Base-by-base conservation (phyloP, 345 rosid genomes). In the Microcos paniculata region DNA sequence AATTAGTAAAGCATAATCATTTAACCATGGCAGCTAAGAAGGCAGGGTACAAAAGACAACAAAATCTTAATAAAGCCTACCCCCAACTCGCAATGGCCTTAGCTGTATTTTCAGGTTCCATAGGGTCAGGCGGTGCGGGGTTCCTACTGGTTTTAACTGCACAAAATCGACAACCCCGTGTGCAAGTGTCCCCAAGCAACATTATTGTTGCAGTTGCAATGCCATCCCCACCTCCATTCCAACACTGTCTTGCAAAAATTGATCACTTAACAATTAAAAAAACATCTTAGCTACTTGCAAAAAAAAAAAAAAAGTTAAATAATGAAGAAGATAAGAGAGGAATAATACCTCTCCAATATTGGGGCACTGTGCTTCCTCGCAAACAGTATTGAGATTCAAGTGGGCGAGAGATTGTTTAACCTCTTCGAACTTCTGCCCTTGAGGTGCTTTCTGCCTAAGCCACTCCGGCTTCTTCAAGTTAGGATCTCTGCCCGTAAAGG, bases 201-300 rank as follows among this genome's bases (percentile, higher is more conserved):
- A 96, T 96, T 59, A 92, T 96, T 0, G 98, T 96, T 12, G 98
- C 99, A 1, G 98, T 96, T 16, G 98, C 90, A 82, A 94, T 87
- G 67, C 98, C 99, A 79, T 96, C 99, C 28, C 88, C 92, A 52
- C 99, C 99, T 48, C 99, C 99, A 89, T 94, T 96, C 98, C 99
- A 96, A 83, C 99, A 96, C 95, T 92, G 80, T 69, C 63, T 43
- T 33, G 46, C 19, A 21, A 38, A n/a, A 62, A 48, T 58, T 35
- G 19, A 65, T 63, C 11, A 26, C 51, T 42, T 43, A 42, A 42
- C 48, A 70, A 6, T 14, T 11, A 71, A 65, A 58, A 40, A 45
- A 16, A 12, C 53, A 64, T 65, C 49, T 55, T 2, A 65, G 6
- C 42, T 21, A 30, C 56, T 59, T 6, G 24, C 23, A 46, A 45